Percentiles rank a stretch among this genome's conserved stretches.
phyloP scores from a whole-genome alignment of 1,284 basidiomycete genomes.

The Cutaneotrichosporon dermatis region DNA sequence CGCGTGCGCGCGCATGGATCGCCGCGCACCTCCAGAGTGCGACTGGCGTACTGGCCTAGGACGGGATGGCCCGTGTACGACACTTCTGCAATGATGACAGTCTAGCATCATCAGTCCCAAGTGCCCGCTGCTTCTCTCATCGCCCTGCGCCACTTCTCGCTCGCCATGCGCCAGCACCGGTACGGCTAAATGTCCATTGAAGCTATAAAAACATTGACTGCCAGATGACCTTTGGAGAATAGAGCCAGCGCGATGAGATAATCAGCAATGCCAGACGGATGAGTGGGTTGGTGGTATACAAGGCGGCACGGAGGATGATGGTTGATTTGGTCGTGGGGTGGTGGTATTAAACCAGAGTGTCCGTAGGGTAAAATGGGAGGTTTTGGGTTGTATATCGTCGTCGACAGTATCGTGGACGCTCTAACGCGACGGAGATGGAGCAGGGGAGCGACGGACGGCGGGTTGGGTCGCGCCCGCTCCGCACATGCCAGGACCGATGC shows the following conservation, averaged over 20 bases:
- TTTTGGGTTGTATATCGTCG: too few relatives aligned
- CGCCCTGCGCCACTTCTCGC: too few relatives aligned
- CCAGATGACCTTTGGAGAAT: neutral
- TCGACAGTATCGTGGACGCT: too few relatives aligned
- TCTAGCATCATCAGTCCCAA: too few relatives aligned
- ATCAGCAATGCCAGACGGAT: slow-evolving; percentile 3
- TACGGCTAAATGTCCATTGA: neutral
- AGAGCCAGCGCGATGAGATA: neutral
- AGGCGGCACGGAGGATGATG: neutral
- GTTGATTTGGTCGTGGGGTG: neutral
- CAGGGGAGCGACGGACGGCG: neutral
- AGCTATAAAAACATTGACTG: slow-evolving; percentile 4
- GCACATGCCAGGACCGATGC: neutral
- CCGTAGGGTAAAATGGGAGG: neutral
- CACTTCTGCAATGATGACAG: too few relatives aligned
- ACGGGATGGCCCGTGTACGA: too few relatives aligned
- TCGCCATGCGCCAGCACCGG: too few relatives aligned
- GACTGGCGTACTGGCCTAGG: too few relatives aligned
- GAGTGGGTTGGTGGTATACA: slow-evolving; percentile 1
- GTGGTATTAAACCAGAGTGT: neutral
- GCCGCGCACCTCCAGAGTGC: too few relatives aligned
- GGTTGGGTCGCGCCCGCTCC: slow-evolving; percentile 6
- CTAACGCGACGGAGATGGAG: neutral
- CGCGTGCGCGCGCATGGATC: too few relatives aligned
- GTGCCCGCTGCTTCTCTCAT: too few relatives aligned